Percentiles rank a stretch among this genome's conserved stretches.
Evolutionary conservation across 2,329 filamentous ascomycete species (phyloP).

Genomic region (Xenoacremonium recifei): DNA sequence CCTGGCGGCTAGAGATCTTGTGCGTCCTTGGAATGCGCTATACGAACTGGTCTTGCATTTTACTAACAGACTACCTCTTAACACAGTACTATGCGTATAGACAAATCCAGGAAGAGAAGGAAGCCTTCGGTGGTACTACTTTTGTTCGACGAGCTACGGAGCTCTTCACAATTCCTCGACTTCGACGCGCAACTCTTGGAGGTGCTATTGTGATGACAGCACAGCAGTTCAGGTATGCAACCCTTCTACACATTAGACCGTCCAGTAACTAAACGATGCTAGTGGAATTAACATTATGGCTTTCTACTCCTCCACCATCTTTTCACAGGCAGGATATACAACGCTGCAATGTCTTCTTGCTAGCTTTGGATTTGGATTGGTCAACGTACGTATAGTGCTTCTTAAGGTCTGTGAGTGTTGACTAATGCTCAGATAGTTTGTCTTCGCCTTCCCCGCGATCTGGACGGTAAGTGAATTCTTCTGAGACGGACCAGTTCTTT

Average conservation of each 20-base stretch:
- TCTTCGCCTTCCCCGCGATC: slow-evolving; percentile 53
- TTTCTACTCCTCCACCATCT: slow-evolving; percentile 51
- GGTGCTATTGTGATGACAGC: slow-evolving; percentile 28
- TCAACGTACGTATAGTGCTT: slow-evolving; percentile 33
- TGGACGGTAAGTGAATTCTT: slow-evolving; percentile 40
- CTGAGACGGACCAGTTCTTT: too few species aligned
- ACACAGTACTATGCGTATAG: slow-evolving; percentile 43
- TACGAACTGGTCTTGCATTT: neutral
- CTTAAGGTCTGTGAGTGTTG: too few species aligned
- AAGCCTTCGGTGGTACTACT: slow-evolving; percentile 30
- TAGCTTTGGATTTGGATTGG: slow-evolving; percentile 52
- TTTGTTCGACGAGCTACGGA: slow-evolving; percentile 42
- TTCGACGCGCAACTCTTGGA: slow-evolving; percentile 40
- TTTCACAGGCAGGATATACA: slow-evolving; percentile 43
- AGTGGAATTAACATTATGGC: slow-evolving; percentile 35
- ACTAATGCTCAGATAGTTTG: slow-evolving; percentile 30
- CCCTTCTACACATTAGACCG: neutral
- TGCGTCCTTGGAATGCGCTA: neutral
- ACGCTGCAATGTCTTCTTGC: slow-evolving; percentile 41
- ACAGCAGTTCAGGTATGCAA: slow-evolving; percentile 28
- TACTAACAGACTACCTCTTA: too few species aligned
- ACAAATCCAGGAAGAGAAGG: slow-evolving; percentile 32
- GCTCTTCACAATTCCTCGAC: slow-evolving; percentile 45
- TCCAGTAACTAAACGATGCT: too few species aligned
- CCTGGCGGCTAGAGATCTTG: slow-evolving; percentile 58